Conservation (phyloP, 768 basidiomycete genomes). For the Tylopilus plumbeoviolaceoides region DNA sequence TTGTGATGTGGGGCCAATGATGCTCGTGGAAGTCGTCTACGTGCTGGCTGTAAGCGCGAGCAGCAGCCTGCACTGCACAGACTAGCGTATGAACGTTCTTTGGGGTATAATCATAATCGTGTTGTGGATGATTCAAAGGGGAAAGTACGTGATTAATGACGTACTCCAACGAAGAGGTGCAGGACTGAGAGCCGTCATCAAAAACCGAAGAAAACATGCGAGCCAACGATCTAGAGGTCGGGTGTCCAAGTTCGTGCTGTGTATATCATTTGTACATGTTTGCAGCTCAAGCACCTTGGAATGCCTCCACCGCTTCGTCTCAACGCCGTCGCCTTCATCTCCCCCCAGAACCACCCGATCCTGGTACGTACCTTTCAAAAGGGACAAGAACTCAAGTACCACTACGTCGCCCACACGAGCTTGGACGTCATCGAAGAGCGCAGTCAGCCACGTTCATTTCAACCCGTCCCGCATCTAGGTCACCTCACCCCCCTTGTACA, state of each 20-base stretch:
- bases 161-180: too few relatives aligned
- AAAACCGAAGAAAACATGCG: too few relatives aligned
- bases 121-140: too few relatives aligned
- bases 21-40: not conserved
- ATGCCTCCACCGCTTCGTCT: slow-evolving; percentile 71
- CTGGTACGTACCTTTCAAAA: slow-evolving; percentile 70
- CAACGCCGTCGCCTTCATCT: slow-evolving; percentile 83
- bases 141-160: too few relatives aligned
- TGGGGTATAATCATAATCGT: too few relatives aligned
- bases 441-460: slow-evolving; percentile 45
- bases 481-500: not conserved
- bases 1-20: not conserved
- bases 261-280: too few relatives aligned
- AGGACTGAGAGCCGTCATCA: too few relatives aligned
- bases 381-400: slow-evolving; percentile 70
- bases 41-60: too few relatives aligned
- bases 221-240: too few relatives aligned
- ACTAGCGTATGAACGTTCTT: too few relatives aligned
- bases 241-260: too few relatives aligned
- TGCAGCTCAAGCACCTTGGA: not conserved
- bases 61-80: too few relatives aligned
- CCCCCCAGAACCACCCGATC: slow-evolving; percentile 75
- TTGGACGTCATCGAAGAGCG: slow-evolving; percentile 91
- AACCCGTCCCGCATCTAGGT: not conserved
- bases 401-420: slow-evolving; percentile 88